Evolutionary conservation across 192 early-diverging fungal genomes (phyloP).

Genomic region (Paraglomus brasilianum): DNA sequence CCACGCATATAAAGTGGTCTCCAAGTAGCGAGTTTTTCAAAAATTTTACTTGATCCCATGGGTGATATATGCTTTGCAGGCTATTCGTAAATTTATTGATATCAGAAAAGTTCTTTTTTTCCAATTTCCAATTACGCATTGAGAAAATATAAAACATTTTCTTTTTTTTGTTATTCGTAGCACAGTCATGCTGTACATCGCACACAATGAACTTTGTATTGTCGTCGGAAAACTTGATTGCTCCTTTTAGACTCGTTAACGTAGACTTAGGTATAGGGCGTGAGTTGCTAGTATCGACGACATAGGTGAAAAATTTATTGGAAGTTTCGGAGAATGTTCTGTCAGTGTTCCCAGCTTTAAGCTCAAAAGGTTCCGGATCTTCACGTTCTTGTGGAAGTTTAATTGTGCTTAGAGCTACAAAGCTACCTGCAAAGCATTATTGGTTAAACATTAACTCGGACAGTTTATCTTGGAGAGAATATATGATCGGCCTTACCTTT

Average conservation of each 20-base stretch:
- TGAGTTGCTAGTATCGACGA: background rate
- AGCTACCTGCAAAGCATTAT: too few species aligned
- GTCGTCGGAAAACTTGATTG: conserved; percentile 8
- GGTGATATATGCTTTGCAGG: conserved; percentile 6
- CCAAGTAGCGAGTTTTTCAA: conserved; percentile 1
- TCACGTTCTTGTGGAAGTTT: conserved; percentile 11
- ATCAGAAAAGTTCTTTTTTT: background rate
- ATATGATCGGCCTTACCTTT: background rate
- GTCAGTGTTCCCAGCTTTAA: too few species aligned
- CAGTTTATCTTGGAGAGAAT: too few species aligned
- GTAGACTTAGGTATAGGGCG: background rate
- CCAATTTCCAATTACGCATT: background rate
- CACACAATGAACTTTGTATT: background rate
- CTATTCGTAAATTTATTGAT: background rate
- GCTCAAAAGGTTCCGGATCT: background rate
- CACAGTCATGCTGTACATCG: conserved; percentile 1
- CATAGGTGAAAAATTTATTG: background rate
- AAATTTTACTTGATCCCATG: conserved; percentile 6
- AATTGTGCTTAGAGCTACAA: conserved; percentile 3
- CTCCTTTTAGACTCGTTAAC: conserved; percentile 7
- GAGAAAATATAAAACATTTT: conserved; percentile 8
- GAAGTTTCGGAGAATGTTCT: too few species aligned
- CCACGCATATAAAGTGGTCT: conserved; percentile 7
- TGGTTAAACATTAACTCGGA: too few species aligned
- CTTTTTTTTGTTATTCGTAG: background rate